These are phyloP conservation scores for Dactylellina haptotyla DNA, from an alignment of 2,329 filamentous ascomycete species.

Conservation along the genomic window DNA sequence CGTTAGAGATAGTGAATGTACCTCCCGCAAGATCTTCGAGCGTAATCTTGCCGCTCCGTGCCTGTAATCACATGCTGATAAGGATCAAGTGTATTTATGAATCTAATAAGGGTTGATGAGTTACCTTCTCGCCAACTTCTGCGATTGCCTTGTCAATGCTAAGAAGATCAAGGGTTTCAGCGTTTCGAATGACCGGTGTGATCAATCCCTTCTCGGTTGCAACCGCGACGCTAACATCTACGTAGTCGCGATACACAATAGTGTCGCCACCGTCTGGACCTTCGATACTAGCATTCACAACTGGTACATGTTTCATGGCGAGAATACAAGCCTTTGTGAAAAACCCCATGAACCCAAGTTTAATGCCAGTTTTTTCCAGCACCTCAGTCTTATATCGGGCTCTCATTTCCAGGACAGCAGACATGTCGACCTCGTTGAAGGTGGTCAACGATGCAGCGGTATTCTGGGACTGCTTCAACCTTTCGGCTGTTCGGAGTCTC, in stretches of 20 bases:
- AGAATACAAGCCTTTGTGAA: constrained; percentile 90
- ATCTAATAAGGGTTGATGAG: background rate
- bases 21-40: constrained; percentile 99
- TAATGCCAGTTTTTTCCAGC: constrained; percentile 94
- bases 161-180: constrained; percentile 86
- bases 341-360: constrained; percentile 99
- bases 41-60: constrained; percentile 93
- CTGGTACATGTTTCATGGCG: constrained; percentile 93
- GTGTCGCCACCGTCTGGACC: constrained; percentile 94
- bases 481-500: constrained; percentile 95
- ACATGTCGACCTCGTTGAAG: constrained; percentile 99
- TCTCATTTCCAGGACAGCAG: constrained; percentile 93
- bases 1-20: constrained; percentile 77
- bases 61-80: constrained; percentile 65
- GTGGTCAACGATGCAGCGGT: constrained; percentile 96
- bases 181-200: constrained; percentile 94
- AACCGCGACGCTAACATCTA: constrained; percentile 96
- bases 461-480: constrained; percentile 98
- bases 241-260: constrained; percentile 97
- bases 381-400: constrained; percentile 97
- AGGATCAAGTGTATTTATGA: background rate
- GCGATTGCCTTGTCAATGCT: constrained; percentile 91
- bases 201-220: constrained; percentile 97
- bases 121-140: constrained; percentile 92
- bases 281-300: constrained; percentile 96